Base-by-base conservation (phyloP, 768 basidiomycete genomes). In the Auricularia heimuer region DNA sequence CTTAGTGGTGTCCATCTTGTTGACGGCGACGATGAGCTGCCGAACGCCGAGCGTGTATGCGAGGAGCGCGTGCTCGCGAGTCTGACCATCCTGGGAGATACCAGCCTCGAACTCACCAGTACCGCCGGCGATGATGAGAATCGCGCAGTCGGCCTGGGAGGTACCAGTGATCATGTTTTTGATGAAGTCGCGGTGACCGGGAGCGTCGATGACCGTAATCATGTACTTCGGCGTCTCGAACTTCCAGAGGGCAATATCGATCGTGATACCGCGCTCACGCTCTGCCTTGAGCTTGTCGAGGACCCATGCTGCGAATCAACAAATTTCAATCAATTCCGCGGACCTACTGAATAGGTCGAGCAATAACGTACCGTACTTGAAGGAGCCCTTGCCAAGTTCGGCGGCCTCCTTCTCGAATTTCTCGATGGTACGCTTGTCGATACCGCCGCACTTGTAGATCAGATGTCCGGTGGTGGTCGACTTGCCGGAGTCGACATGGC, bases 361-460 rank as follows among this genome's bases (percentile, higher is more conserved):
- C 21, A 39, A 29, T 14, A 29, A 77, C 89, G 71, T 70, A 94
- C 93, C 93, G 80, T 95, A 94, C 79, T 94, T 92, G 86, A 92
- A 97, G 77, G 92, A 93, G 78, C 95, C 94, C 84, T 99, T 99
- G 77, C 97, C 97, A 76, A 99, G 92, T 79, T 99, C 97, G 82
- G 94, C 93, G 73, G 97, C 97, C 83, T 99, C 97, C 89, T 99
- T 99, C 86, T 99, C 97, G 85, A 98, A 98, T 84, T 98, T 97
- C 82, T 95, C 94, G 71, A 96, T 95, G 77, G 93, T 94, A 88
- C 94, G 94, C 86, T 98, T 99, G 79, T 99, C 97, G 84, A 99
- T 99, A 91, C 97, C 97, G 88, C 97, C 97, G 79, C 97, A 99
- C 89, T 99, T 97, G 92, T 98, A 98, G 88, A 98, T 98, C 84